Base-by-base conservation (phyloP, 106 monocot species). In the Platanthera zijinensis region DNA sequence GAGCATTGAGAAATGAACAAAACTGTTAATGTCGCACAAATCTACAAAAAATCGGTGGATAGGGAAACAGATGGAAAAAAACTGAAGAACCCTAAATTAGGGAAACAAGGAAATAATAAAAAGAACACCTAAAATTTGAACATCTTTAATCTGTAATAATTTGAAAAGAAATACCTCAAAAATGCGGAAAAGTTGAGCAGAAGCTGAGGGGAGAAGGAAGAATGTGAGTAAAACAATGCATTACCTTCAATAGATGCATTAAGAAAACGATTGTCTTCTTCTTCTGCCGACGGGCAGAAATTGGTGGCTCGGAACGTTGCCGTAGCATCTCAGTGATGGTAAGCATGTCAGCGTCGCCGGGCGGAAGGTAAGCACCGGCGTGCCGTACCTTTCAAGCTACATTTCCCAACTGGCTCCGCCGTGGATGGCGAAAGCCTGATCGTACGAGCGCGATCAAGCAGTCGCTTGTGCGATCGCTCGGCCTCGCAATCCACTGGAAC, bases 321-420 rank as follows among this genome's bases (percentile, higher is more conserved):
- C 30, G 68, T 68, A 10, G 22, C 21, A 62, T 68, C 39, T 25
- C 45, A 12, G 12, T 11, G 32, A 7, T 50, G 8, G 48, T 48
- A 7, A 17, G 21, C 8, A 72, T 6, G 51, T 72, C 72, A 50
- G 72, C 18, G 9, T 1, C 10, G 50, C 21, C 51, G 61, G 71
- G 79, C 49, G 50, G 66, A 76, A 59, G 74, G 50, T 50, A 50
- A 52, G 78, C 52, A 68, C 66, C 52, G 50, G 72, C 76, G 7
- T 54, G 21, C 72, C 61, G 79, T 83, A 75, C 50, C 79, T 84
- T 80, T 71, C 70, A 79, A 79, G 83, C 70, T 19, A 79, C 57
- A 71, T 59, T 28, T 72, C 61, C 72, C 6, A 52, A 81, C 57
- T 67, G 72, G 19, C 63, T 72, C 61, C 78, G 28, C 45, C 18